These are phyloP conservation scores for Saccharomycopsis sp. DNA, from an alignment of 805 yeast genomes.

Conservation along the genomic window DNA sequence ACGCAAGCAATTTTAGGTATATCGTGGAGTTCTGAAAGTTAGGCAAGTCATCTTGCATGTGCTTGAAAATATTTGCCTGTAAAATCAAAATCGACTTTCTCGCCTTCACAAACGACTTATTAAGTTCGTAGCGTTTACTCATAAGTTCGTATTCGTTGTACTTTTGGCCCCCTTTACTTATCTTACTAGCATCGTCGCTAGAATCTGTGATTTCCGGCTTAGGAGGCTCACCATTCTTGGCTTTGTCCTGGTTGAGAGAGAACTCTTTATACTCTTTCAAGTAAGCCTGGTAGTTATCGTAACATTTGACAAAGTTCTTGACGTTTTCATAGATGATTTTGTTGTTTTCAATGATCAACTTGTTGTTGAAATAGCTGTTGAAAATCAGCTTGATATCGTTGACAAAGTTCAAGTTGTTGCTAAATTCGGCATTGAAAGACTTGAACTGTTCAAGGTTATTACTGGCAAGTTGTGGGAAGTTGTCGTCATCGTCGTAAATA, in stretches of 20 bases:
- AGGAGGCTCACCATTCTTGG: slow-evolving; percentile 8
- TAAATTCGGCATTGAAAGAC: slow-evolving; percentile 9
- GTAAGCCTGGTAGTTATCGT: slow-evolving; percentile 18
- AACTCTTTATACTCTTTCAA: slow-evolving; percentile 22
- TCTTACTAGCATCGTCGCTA: slow-evolving; percentile 9
- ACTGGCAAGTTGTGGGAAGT: not conserved
- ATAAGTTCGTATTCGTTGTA: slow-evolving; percentile 13
- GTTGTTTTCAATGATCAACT: slow-evolving; percentile 18
- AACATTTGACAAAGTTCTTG: slow-evolving; percentile 13
- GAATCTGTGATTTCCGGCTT: slow-evolving; percentile 20
- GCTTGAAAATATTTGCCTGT: slow-evolving; percentile 46
- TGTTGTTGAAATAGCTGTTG: slow-evolving; percentile 16
- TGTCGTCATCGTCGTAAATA: slow-evolving; percentile 18
- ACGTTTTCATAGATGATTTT: slow-evolving; percentile 20
- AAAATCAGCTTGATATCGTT: slow-evolving; percentile 19
- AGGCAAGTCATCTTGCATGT: slow-evolving; percentile 48
- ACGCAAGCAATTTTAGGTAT: slow-evolving; percentile 43
- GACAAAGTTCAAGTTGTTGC: slow-evolving; percentile 12
- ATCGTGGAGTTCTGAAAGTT: slow-evolving; percentile 54
- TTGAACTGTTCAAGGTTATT: slow-evolving; percentile 9
- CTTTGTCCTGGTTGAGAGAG: not conserved
- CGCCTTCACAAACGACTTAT: slow-evolving; percentile 41
- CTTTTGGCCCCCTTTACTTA: not conserved
- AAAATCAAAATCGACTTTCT: slow-evolving; percentile 51
- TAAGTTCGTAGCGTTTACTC: slow-evolving; percentile 11